Base-by-base conservation (phyloP, 805 yeast species). In the Metschnikowia santaceciliae region DNA sequence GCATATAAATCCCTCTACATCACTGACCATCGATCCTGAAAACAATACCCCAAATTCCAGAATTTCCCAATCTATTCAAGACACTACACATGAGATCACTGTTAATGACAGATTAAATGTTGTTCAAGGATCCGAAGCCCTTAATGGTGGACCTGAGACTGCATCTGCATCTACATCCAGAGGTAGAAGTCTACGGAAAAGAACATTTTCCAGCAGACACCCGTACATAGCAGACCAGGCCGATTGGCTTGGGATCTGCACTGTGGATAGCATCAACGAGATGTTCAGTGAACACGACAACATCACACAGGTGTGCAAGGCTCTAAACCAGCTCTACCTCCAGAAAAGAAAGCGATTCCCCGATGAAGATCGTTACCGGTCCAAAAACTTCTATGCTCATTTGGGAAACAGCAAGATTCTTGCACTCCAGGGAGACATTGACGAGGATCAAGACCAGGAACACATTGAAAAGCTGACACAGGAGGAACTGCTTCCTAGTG, bases 201-300 rank as follows among this genome's bases (percentile, higher is more conserved):
- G 78, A 26, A 74, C 69, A 23, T 74, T 74, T 49, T 70, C 78
- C 3, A 69, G 75, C 56, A 63, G 75, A 3, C 76, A 73, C 56
- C 78, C 78, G 0, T 74, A 74, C 53, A 54, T 74, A 26, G 72
- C 75, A 10, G 78, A 74, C 55, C 74, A 71, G 50, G 77, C 77
- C 3, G 74, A 72, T 49, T 74, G 72, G 64, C 61, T 74, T 34
- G 78, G 73, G 3, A 61, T 74, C 13, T 64, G 74, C 4, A 63
- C 67, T 38, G 53, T 62, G 11, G 69, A 66, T 41, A 65, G 68
- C 48, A 57, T 74, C 53, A 73, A 74, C 54, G 74, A 71, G 23
- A 52, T 74, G 47, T 73, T 69, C 57, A 63, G 61, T 34, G 75
- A 69, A 11, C 50, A 57, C 42, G 70, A 72, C 38, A 60, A 56